Conservation (phyloP, 2,329 filamentous ascomycete genomes). For the Aaosphaeria pasadenensis region DNA sequence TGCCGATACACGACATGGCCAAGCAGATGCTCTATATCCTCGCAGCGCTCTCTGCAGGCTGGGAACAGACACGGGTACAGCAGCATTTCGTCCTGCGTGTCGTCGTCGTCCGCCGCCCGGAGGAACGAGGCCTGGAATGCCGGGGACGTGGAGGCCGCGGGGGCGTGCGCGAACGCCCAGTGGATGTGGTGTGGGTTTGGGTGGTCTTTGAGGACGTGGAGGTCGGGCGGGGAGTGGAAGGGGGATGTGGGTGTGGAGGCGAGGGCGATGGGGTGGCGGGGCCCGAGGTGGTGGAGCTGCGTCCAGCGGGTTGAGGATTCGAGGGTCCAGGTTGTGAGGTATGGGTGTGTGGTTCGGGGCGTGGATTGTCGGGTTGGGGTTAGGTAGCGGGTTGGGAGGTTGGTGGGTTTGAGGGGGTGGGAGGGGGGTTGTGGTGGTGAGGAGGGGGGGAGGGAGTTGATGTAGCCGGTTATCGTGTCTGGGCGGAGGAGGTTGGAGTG, state of each 20-base stretch:
- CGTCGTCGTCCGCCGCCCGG: no score
- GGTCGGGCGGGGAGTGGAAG: constrained; percentile 58
- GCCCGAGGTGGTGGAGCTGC: neutral
- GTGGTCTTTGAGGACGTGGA: neutral
- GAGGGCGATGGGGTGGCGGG: constrained; percentile 48
- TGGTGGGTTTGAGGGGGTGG: neutral
- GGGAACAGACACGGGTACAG: constrained; percentile 1
- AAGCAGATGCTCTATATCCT: neutral
- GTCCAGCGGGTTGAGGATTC: constrained; percentile 2
- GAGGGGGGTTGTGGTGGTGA: neutral
- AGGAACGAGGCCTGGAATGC: no score
- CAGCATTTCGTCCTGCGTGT: neutral
- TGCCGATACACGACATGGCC: constrained; percentile 2
- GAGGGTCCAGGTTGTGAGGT: constrained; percentile 2
- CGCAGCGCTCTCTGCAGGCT: neutral
- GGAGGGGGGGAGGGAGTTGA: neutral
- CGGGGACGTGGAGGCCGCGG: no score
- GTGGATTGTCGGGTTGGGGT: neutral
- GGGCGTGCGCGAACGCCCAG: neutral
- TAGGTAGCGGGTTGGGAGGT: neutral
- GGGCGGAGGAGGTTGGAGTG: neutral
- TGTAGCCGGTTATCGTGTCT: neutral
- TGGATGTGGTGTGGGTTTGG: neutral
- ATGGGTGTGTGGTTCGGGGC: constrained; percentile 1
- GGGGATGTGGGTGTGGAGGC: constrained; percentile 65